Base-by-base conservation (phyloP, 1,284 basidiomycete species). In the Ustilago bromivora region DNA sequence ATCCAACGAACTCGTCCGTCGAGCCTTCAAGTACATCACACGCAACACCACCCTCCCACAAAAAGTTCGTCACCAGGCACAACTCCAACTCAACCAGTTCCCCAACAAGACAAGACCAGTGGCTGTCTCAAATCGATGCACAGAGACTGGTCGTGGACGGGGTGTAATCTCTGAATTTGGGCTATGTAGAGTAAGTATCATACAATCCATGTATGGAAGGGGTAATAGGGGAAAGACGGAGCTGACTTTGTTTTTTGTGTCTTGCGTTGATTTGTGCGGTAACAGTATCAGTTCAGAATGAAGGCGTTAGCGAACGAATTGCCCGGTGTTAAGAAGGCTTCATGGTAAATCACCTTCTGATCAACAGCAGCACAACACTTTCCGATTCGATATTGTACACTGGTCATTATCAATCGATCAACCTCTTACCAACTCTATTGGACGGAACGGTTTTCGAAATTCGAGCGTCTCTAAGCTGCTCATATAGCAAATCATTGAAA, bases 11-110 rank as follows among this genome's bases (percentile, higher is more conserved):
- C 72, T 85, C 52, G 67, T 85, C 40, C 79, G 84, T 34, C 73
- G 82, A 2, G 83, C 84, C 9, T 85, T 83, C 82, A 84, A 85
- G 53, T 85, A 84, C 76, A 78, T 85, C 13, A 83, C 84, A 0
- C 78, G 84, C 32, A 85, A 85, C 71, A 84, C 83, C 19, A 83
- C 83, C 2, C 59, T 85, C 35, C 80, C 83, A 11, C 63, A 79
- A 51, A 92, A 94, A 83, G 90, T 97, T 61, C 92, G 96, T 69
- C 94, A 96, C 87, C 94, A 96, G 84, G 96, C 96, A n/a, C 96
- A 98, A 87, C 89, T 98, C 67, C 94, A 96, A 84, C 90, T 98
- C 63, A 96, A 96, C 87, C 91, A 91, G 23, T 94, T 97, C 82
- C 92, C 90, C 68, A 90, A 90, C 57, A 93, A 94, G 86, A 92